Percentiles rank a stretch among this genome's conserved stretches.
These are phyloP conservation scores for Sinapis alba DNA, from an alignment of 441 rosid genomes.

Conservation along the genomic window DNA sequence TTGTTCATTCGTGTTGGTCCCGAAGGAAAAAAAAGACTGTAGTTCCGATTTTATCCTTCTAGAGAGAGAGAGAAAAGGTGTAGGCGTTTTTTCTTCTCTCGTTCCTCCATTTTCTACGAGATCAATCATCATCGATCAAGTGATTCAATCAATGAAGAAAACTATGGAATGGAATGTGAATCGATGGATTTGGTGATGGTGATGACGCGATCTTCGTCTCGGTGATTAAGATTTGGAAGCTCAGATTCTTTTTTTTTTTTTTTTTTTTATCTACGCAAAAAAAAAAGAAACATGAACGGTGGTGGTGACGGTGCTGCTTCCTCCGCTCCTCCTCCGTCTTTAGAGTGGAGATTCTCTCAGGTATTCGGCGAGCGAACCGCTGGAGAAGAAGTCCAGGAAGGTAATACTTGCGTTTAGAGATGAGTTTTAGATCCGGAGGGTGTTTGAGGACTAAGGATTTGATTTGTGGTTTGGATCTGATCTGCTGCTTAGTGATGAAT, in stretches of 20 bases:
- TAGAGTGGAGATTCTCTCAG: conserved; percentile 82
- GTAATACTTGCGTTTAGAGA: conserved; percentile 30
- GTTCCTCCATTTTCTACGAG: conserved; percentile 31
- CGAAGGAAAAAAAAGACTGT: not conserved
- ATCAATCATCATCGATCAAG: conserved; percentile 37
- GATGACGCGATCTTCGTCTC: conserved; percentile 40
- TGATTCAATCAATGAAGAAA: conserved; percentile 26
- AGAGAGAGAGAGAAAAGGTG: conserved; percentile 33
- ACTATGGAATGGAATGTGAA: conserved; percentile 41
- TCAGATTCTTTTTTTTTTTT: too few species aligned
- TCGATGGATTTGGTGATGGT: conserved; percentile 25
- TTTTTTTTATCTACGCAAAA: too few species aligned
- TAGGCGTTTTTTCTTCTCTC: conserved; percentile 33
- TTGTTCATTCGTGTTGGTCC: conserved; percentile 33
- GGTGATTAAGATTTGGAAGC: conserved; percentile 38
- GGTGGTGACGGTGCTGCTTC: conserved; percentile 46
- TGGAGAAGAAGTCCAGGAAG: conserved; percentile 80
- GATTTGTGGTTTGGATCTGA: conserved; percentile 40
- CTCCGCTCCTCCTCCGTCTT: conserved; percentile 61
- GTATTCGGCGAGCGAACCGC: conserved; percentile 77
- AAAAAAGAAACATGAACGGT: too few species aligned
- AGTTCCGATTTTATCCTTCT: conserved; percentile 38
- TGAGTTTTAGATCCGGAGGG: conserved; percentile 37
- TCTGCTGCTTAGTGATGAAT: conserved; percentile 33
- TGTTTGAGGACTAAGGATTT: conserved; percentile 36